Conservation (phyloP, 192 early-diverging fungal species). For the Coemansia aciculifera region DNA sequence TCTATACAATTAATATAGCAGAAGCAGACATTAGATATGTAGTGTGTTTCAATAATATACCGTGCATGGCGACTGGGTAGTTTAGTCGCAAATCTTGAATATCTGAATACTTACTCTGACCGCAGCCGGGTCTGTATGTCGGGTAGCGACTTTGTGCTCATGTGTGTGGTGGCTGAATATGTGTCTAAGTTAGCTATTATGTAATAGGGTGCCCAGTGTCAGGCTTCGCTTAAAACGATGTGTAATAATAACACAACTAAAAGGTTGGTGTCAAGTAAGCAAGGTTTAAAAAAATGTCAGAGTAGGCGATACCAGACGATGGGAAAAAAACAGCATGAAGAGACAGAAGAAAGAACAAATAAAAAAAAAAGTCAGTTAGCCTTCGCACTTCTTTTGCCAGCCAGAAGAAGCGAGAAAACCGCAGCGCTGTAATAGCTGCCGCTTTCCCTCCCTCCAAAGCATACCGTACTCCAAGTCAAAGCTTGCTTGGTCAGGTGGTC, state of each 20-base stretch:
- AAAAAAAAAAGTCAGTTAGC: background rate
- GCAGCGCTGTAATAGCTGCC: background rate
- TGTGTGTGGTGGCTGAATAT: constrained; percentile 1
- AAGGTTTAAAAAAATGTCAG: background rate
- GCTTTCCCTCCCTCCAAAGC: background rate
- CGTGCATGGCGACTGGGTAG: background rate
- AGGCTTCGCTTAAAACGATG: background rate
- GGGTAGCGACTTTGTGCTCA: constrained; percentile 15
- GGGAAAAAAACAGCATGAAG: background rate
- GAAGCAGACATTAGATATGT: background rate
- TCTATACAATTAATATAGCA: constrained; percentile 8
- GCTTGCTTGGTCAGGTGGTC: background rate
- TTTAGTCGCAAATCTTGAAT: background rate
- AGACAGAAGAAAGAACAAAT: background rate
- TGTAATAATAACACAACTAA: background rate
- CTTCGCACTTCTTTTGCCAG: background rate
- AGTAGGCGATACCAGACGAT: background rate
- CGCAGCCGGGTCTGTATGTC: constrained; percentile 14
- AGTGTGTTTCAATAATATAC: background rate
- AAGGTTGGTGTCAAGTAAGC: background rate
- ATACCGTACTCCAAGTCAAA: background rate
- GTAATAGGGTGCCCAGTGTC: background rate
- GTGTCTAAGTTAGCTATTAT: background rate
- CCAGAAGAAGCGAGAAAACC: background rate
- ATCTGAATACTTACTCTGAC: constrained; percentile 20